Conservation (phyloP, 169 alveolate species). For the Plasmodium yoelii region DNA sequence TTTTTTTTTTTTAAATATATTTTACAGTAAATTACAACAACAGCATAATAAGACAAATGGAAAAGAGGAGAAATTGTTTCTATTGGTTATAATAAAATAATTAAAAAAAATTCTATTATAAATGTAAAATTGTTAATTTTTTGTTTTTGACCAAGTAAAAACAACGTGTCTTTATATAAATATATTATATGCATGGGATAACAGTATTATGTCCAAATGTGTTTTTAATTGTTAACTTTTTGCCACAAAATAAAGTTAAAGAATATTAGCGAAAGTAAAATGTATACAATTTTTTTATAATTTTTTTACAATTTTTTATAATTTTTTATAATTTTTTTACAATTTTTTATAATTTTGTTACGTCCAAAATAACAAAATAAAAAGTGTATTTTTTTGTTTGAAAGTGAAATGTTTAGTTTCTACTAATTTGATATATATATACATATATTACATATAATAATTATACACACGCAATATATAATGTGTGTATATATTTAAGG, state of each 20-base stretch:
- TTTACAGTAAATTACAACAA: conserved; percentile 14
- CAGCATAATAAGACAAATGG: background rate
- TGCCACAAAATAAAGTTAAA: background rate
- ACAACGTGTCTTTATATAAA: background rate
- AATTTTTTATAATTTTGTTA: too few species aligned
- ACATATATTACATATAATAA: conserved; percentile 7
- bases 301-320: conserved; percentile 31
- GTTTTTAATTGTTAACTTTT: background rate
- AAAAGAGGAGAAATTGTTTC: conserved; percentile 19
- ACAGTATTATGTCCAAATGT: background rate
- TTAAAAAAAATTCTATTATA: conserved; percentile 11
- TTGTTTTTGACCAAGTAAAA: background rate
- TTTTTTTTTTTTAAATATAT: conserved; percentile 10
- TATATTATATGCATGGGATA: background rate
- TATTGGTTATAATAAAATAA: background rate
- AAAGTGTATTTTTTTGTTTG: conserved; percentile 20
- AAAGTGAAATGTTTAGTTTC: conserved; percentile 12
- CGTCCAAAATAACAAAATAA: conserved; percentile 4
- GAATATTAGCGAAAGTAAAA: background rate
- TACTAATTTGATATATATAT: background rate
- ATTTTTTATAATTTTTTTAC: conserved; percentile 15
- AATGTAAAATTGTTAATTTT: background rate
- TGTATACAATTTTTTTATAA: conserved; percentile 9
- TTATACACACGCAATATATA: background rate
- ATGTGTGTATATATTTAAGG: conserved; percentile 4